Evolutionary conservation across 345 rosid species (phyloP).

Genomic region (Clarkia xantiana): DNA sequence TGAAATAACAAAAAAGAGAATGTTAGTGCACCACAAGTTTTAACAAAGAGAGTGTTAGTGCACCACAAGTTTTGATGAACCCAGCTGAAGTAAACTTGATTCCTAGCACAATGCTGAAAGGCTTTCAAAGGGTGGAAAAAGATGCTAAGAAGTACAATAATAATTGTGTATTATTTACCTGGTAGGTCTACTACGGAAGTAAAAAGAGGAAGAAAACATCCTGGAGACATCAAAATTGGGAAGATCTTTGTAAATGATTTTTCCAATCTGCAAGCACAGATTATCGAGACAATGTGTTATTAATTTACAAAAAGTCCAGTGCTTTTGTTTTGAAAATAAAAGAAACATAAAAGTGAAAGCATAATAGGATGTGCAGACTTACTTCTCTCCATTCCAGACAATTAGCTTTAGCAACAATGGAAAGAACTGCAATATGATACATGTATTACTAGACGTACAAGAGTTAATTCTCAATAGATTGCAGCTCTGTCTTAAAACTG

Average conservation of each 20-base stretch:
- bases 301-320: background rate
- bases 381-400: slow-evolving; percentile 94
- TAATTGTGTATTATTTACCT: slow-evolving; percentile 21
- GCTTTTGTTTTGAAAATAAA: background rate
- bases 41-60: slow-evolving; percentile 4
- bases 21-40: slow-evolving; percentile 3
- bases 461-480: background rate
- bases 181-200: slow-evolving; percentile 85
- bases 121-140: too few relatives aligned
- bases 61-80: slow-evolving; percentile 1
- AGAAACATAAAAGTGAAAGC: background rate
- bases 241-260: slow-evolving; percentile 59
- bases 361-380: slow-evolving; percentile 12
- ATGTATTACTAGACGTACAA: background rate
- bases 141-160: background rate
- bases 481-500: too few relatives aligned
- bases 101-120: too few relatives aligned
- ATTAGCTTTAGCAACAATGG: slow-evolving; percentile 87
- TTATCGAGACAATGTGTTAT: background rate
- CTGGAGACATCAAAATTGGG: slow-evolving; percentile 70
- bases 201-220: slow-evolving; percentile 86
- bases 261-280: slow-evolving; percentile 46
- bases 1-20: slow-evolving; percentile 10
- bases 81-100: too few relatives aligned
- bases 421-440: slow-evolving; percentile 49